These are phyloP conservation scores for Podospora pseudocomata DNA, from an alignment of 495 filamentous ascomycete genomes.

Conservation along the genomic window DNA sequence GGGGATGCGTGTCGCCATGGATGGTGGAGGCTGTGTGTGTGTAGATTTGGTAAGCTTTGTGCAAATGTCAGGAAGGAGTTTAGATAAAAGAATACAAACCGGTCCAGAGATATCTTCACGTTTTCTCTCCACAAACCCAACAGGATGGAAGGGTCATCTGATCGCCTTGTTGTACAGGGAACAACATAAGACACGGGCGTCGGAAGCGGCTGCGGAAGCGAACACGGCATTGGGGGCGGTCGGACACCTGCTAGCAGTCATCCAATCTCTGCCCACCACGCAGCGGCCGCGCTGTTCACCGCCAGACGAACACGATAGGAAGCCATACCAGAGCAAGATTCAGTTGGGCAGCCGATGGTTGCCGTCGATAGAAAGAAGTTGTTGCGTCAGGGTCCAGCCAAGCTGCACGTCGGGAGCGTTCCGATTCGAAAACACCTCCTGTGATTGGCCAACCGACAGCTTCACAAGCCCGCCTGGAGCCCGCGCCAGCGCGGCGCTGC, in stretches of 20 bases:
- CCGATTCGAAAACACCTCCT: conserved; percentile 15
- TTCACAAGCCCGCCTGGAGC: not conserved
- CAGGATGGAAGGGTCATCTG: not conserved
- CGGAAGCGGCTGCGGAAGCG: not conserved
- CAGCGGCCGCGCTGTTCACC: not conserved
- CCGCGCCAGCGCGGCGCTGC: not conserved
- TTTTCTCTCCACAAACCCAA: not conserved
- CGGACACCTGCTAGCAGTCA: not conserved
- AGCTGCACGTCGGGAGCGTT: conserved; percentile 14
- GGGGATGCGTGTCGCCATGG: conserved; percentile 18
- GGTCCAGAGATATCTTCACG: not conserved
- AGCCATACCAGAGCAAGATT: not conserved
- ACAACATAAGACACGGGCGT: conserved; percentile 1
- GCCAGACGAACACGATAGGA: not conserved
- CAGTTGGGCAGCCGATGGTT: conserved; percentile 11
- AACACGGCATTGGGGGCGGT: not conserved
- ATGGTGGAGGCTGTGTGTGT: not conserved
- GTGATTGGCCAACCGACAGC: conserved; percentile 11
- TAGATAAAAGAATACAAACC: not conserved
- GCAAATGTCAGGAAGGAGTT: not conserved
- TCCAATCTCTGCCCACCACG: not conserved
- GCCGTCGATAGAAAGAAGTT: conserved; percentile 10
- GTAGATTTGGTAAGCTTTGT: not conserved
- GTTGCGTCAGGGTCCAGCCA: conserved; percentile 21
- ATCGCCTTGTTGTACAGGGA: not conserved